Percentiles rank a stretch among this genome's conserved stretches.
Evolutionary conservation across 192 early-diverging fungal species (phyloP).

Genomic region (Martensiomyces pterosporus): DNA sequence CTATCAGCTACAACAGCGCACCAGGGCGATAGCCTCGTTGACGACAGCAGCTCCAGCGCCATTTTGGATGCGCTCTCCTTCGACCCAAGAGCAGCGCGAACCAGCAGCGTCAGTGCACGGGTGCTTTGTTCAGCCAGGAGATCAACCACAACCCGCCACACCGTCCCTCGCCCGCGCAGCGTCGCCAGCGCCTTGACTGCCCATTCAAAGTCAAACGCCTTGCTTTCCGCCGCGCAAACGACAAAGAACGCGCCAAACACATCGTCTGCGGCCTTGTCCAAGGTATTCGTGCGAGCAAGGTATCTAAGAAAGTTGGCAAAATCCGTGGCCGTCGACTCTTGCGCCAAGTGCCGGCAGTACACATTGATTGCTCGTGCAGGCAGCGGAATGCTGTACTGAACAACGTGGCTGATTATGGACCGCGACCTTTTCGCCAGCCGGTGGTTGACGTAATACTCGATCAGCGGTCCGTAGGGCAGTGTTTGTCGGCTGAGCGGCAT

Average conservation of each 20-base stretch:
- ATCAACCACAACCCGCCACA: constrained; percentile 17
- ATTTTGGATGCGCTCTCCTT: not conserved
- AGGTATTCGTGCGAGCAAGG: constrained; percentile 13
- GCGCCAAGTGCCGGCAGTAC: constrained; percentile 18
- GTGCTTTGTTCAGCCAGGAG: constrained; percentile 4
- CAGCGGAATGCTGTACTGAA: constrained; percentile 31
- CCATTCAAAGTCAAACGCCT: constrained; percentile 36
- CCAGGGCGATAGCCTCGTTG: constrained; percentile 1
- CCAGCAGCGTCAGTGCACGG: constrained; percentile 8
- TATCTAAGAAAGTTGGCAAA: constrained; percentile 45
- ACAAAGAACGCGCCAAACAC: constrained; percentile 14
- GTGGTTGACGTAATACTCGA: constrained; percentile 30
- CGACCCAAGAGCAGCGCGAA: constrained; percentile 3
- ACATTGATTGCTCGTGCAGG: constrained; percentile 5
- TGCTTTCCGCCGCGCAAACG: constrained; percentile 10
- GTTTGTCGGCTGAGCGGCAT: constrained; percentile 6
- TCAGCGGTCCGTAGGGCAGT: constrained; percentile 32
- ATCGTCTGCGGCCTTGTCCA: constrained; percentile 12
- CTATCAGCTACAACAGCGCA: constrained; percentile 9
- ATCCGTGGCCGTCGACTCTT: constrained; percentile 7
- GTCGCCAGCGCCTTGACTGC: constrained; percentile 3
- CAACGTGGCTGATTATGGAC: constrained; percentile 14
- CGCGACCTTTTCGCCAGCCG: constrained; percentile 11
- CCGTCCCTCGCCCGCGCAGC: not conserved
- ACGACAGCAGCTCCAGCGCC: constrained; percentile 10